Base-by-base conservation (phyloP, 495 filamentous ascomycete species). In the Recurvomyces mirabilis region DNA sequence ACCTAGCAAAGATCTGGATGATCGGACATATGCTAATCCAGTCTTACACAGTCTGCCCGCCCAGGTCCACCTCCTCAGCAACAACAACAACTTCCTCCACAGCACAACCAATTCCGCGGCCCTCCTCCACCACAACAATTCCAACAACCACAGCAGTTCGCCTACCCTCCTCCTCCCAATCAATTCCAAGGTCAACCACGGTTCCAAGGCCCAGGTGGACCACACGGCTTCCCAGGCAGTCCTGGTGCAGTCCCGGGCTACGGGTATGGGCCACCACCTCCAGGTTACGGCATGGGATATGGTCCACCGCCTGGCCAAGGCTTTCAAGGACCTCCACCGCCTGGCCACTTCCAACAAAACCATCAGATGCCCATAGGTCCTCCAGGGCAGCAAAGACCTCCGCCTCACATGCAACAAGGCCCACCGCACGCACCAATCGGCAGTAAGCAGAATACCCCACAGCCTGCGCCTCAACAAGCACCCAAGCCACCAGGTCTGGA, bases 221-320 rank as follows among this genome's bases (percentile, higher is more conserved):
- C 70, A 52, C 77, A 72, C 58, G 77, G 72, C 18, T 83, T 78
- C 56, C 78, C 74, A 33, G 75, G 75, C 29, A 70, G 68, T 45
- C 73, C 73, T 41, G 59, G 61, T 34, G 58, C 54, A 1, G 56
- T 58, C 15, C 61, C 52, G 25, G 72, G 71, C 7, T 80, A 73
- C 49, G 54, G 46, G 3, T 53, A 49, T 44, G 58, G 53, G 32
- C 81, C 74, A 19, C 78, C 73, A 31, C 81, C 74, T 1, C 51
- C 51, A 24, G 46, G 51, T 2, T 51, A 54, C 38, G 51, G 51
- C 20, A 54, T 48, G 52, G 45, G 32, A 31, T 50, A 38, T 35
- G 30, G 33, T 35, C 43, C 45, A 17, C 47, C 48, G 21, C 77
- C 84, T 10, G 79, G 77, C n/a, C 85, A 87, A 60, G 79, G 79